A percentile compares a stretch with the other conserved stretches of the same genome.
phyloP scores from a whole-genome alignment of 768 basidiomycete genomes.

The Suillus subluteus region DNA sequence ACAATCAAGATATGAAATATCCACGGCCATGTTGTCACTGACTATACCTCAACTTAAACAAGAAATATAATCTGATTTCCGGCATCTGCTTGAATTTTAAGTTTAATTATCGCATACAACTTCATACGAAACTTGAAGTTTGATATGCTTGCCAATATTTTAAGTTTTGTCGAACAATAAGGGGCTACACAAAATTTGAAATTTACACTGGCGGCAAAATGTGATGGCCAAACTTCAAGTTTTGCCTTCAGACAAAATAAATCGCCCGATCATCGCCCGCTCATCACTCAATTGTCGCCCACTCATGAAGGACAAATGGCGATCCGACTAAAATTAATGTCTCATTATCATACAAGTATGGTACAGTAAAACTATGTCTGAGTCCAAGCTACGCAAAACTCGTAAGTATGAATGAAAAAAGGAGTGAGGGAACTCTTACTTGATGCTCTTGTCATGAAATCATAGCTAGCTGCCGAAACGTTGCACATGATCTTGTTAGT shows the following conservation, averaged over 20 bases:
- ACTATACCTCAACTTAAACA: not conserved
- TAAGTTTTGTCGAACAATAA: not conserved
- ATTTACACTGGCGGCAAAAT: not conserved
- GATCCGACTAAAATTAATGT: no score
- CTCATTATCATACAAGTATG: no score
- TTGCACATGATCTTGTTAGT: no score
- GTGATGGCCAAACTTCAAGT: not conserved
- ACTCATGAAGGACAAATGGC: not conserved
- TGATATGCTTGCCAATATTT: no score
- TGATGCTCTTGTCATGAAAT: no score
- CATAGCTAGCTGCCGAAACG: no score
- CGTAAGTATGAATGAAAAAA: no score
- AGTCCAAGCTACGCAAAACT: no score
- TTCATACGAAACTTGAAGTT: no score
- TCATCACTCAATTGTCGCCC: not conserved
- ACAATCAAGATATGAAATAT: not conserved
- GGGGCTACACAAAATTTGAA: not conserved
- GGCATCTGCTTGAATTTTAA: not conserved
- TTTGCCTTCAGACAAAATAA: no score
- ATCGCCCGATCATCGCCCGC: not conserved
- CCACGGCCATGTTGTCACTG: not conserved
- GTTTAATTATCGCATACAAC: not conserved
- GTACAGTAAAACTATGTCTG: no score
- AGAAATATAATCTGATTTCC: not conserved
- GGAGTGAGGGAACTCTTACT: no score